Evolutionary conservation across 257 asterid species (phyloP).

Genomic region (Solanum rostratum): DNA sequence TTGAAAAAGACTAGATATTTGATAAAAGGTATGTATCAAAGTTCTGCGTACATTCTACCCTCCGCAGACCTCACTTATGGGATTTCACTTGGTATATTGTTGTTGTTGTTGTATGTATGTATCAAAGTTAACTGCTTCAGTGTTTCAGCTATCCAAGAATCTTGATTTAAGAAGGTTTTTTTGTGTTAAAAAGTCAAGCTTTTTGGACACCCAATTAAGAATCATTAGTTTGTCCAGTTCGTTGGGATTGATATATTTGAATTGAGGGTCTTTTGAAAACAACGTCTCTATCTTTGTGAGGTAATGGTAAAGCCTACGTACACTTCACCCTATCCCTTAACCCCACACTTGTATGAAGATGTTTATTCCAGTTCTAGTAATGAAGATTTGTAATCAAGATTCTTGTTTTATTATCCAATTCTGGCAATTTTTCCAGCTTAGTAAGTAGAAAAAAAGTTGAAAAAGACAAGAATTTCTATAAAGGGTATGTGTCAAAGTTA

Average conservation of each 20-base stretch:
- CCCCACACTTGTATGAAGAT: no score
- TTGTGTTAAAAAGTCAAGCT: neutral
- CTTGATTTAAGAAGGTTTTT: neutral
- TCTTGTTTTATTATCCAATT: neutral
- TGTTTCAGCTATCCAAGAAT: neutral
- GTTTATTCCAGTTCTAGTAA: neutral
- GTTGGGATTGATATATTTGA: no score
- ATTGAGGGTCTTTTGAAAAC: no score
- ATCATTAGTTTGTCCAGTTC: no score
- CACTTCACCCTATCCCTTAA: no score
- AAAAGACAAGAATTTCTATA: neutral
- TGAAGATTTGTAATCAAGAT: no score
- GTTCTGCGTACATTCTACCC: no score
- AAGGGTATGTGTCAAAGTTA: neutral
- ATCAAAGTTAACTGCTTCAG: neutral
- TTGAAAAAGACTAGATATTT: neutral
- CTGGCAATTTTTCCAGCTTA: neutral
- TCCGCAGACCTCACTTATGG: no score
- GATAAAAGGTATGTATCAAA: neutral
- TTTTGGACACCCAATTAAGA: neutral
- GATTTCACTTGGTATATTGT: no score
- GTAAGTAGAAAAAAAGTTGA: neutral
- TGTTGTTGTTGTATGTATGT: no score
- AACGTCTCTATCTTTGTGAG: no score
- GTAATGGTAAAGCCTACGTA: no score